Base-by-base conservation (phyloP, 352 stramenopile genomes). In the Phytophthora aleatoria region DNA sequence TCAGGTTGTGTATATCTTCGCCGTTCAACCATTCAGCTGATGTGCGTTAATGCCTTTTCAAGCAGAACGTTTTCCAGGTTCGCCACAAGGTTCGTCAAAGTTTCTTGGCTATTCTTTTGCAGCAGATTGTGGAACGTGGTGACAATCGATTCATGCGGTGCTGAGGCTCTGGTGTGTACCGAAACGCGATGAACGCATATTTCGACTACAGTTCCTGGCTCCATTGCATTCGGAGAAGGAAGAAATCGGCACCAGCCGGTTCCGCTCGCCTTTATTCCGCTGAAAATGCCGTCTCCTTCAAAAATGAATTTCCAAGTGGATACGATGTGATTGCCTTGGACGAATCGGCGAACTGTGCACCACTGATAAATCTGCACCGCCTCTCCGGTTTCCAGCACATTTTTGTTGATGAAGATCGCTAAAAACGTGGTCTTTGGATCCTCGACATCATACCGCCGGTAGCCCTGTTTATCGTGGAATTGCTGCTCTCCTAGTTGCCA, bases 281-380 rank as follows among this genome's bases (percentile, higher is more conserved):
- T 13, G 7, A 42, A 54, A 9, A 30, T 31, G 3, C 16, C 48
- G n/a, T 30, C 13, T 3, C 48, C 48, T 30, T 54, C 48, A 10
- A 20, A 28, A 11, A 54, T 39, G n/a, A 54, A 43, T 16, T 31
- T 42, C 48, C 48, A 54, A 16, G 5, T 43, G 15, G 43, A 44
- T 28, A 84, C 75, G 54, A 78, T 72, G 9, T 70, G 70, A 11
- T 83, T 20, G 15, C 43, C 31, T 28, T 42, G n/a, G 27, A 15
- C 20, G 28, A 54, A 54, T 6, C 48, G 12, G 2, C 48, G 48
- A 13, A 7, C 3, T 7, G 43, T 13, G n/a, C 5, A 27, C 1
- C n/a, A 30, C 30, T 56, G 49, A 28, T 53, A 13, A 3, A 24
- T 41, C 33, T 1, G 12, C 10, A 15, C 10, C n/a, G 11, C n/a